These are phyloP conservation scores for Teunomyces aglyptinius DNA, from an alignment of 805 yeast genomes.

Conservation along the genomic window DNA sequence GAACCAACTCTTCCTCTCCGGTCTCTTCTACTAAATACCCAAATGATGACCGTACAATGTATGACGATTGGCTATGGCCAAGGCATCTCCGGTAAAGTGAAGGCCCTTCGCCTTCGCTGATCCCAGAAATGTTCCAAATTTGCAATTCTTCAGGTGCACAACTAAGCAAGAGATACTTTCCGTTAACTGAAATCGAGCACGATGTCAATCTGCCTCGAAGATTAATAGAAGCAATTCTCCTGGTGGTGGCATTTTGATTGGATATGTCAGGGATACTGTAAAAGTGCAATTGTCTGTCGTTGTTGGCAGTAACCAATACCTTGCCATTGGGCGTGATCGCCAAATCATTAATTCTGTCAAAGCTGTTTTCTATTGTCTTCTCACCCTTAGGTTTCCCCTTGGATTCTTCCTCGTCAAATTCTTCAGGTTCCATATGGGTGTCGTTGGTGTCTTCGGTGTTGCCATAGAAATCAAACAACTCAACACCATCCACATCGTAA, in stretches of 20 bases:
- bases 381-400: slow-evolving; percentile 4
- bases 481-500: slow-evolving; percentile 37
- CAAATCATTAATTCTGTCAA: slow-evolving; percentile 62
- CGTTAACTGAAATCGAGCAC: slow-evolving; percentile 53
- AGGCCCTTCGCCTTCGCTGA: slow-evolving; percentile 10
- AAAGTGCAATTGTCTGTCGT: slow-evolving; percentile 59
- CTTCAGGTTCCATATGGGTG: slow-evolving; percentile 6
- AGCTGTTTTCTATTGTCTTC: slow-evolving; percentile 20
- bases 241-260: slow-evolving; percentile 31
- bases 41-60: slow-evolving; percentile 71
- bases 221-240: slow-evolving; percentile 43
- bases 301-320: slow-evolving; percentile 60
- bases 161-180: slow-evolving; percentile 58
- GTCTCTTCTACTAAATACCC: slow-evolving; percentile 50
- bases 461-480: slow-evolving; percentile 43
- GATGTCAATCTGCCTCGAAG: slow-evolving; percentile 64
- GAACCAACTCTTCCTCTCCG: slow-evolving; percentile 58
- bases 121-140: slow-evolving; percentile 64
- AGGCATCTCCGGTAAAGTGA: slow-evolving; percentile 56
- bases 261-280: slow-evolving; percentile 48
- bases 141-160: slow-evolving; percentile 75
- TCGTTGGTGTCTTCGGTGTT: slow-evolving; percentile 25
- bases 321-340: slow-evolving; percentile 65
- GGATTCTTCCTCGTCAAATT: slow-evolving; percentile 4
- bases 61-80: slow-evolving; percentile 71